phyloP scores from a whole-genome alignment of 495 filamentous ascomycete species.

The Penicillium arizonense region DNA sequence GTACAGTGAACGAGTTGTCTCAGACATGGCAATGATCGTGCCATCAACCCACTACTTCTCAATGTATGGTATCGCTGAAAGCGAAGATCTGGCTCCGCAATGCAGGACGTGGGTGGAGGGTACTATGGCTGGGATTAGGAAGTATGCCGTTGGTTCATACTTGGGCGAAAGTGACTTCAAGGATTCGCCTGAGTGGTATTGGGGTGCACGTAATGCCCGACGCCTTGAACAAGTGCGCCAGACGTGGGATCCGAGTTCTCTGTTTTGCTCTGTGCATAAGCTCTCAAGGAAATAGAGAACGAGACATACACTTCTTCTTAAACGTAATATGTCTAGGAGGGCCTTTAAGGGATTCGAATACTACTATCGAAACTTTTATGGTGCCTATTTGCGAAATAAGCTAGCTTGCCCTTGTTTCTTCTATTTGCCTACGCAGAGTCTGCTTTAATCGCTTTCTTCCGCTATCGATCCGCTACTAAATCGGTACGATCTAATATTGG shows the following conservation, averaged over 20 bases:
- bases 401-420: too few relatives aligned
- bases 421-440: too few relatives aligned
- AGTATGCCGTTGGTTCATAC: conserved; percentile 44
- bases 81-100: conserved; percentile 36
- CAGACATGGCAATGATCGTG: conserved; percentile 51
- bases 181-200: conserved; percentile 41
- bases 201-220: conserved; percentile 33
- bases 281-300: too few relatives aligned
- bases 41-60: conserved; percentile 56
- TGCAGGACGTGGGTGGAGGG: conserved; percentile 41
- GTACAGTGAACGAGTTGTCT: conserved; percentile 30
- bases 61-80: conserved; percentile 50
- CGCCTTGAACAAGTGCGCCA: conserved; percentile 36
- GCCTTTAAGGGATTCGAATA: too few relatives aligned
- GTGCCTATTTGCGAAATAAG: too few relatives aligned
- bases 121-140: conserved; percentile 37
- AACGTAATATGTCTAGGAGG: too few relatives aligned
- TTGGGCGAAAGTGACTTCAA: conserved; percentile 54
- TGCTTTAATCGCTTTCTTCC: too few relatives aligned
- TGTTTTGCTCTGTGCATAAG: too few relatives aligned
- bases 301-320: too few relatives aligned
- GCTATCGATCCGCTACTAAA: too few relatives aligned
- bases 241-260: conserved; percentile 39
- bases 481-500: too few relatives aligned
- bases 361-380: too few relatives aligned